Evolutionary conservation across 805 yeast species (phyloP), one percentile per base, ranked within the genome.

Genomic region (Metschnikowia peoriensis): DNA sequence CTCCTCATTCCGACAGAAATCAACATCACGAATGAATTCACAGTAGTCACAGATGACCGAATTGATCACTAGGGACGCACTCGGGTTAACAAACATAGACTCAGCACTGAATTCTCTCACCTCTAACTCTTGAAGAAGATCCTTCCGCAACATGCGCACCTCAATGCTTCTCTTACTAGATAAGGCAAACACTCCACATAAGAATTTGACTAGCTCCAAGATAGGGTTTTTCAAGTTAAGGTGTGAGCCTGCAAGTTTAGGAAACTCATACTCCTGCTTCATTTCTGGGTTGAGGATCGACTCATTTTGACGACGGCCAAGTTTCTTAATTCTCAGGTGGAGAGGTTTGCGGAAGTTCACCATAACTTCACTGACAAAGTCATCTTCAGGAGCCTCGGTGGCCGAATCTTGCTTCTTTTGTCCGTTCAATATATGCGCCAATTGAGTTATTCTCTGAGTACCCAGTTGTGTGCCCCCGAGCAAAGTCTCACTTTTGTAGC

Each of bases 21-120:
- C 97, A 46, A 93, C 72, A 61, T 89, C 96, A 29, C 84, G 73
- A 38, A 85, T 80, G 60, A 75, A 79, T 54, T 84, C 86, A 71
- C 99, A 94, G 60, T 85, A 79, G 54, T 82, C 86, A 71, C 99
- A 94, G 6, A 87, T 73, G 6, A 91, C 78, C 42, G 85, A 86
- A 1, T 85, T 80, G 4, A 94, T 67, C 37, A 77, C 71, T 54
- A 94, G 74, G 0, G 88, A 79, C 0, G 88, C 75, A 47, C 94
- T 81, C 14, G 97, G 97, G 63, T 90, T 83, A 40, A 66, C 69
- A 68, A 91, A 92, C 15, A 73, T 74, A 1, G 93, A 89, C 52
- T 84, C 89, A 4, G 79, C 79, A 57, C 89, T 84, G 69, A 94
- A 94, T 65, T 94, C 99, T 54, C 86, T 83, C 39, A 92, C 79